These are phyloP conservation scores for Medicago lupulina DNA, from an alignment of 306 rosid species.

Conservation along the genomic window DNA sequence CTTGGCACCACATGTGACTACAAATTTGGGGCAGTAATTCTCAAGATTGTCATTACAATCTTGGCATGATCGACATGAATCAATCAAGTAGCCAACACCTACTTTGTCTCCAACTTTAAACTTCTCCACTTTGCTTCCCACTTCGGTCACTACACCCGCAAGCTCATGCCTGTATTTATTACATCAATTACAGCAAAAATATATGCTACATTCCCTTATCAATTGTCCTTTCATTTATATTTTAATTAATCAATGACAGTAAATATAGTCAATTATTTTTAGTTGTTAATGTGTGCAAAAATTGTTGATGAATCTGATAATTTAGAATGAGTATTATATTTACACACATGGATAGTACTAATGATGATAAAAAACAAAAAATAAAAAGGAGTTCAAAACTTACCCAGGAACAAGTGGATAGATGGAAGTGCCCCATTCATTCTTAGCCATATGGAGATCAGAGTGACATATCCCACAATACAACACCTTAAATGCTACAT, in stretches of 20 bases:
- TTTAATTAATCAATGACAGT: no score
- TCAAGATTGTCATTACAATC: conserved; percentile 50
- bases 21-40: conserved; percentile 50
- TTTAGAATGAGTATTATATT: no score
- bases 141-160: conserved; percentile 28
- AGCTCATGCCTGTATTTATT: conserved; percentile 53
- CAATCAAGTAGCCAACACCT: conserved; percentile 58
- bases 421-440: conserved; percentile 48
- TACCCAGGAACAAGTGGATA: conserved; percentile 64
- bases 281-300: no score
- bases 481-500: conserved; percentile 49
- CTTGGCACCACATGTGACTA: conserved; percentile 37
- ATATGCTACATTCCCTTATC: not conserved
- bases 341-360: no score
- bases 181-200: not conserved
- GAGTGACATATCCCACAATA: conserved; percentile 68
- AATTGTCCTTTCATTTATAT: no score
- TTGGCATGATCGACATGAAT: conserved; percentile 55
- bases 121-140: conserved; percentile 56
- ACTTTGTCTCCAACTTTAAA: conserved; percentile 65
- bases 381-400: not conserved
- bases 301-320: no score
- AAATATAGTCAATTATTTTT: no score
- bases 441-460: conserved; percentile 51
- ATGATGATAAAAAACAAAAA: not conserved